Evolutionary conservation across 78 protist species (phyloP), one percentile per base, ranked within the genome.

Genomic region (Planoprotostelium fungivorum): DNA sequence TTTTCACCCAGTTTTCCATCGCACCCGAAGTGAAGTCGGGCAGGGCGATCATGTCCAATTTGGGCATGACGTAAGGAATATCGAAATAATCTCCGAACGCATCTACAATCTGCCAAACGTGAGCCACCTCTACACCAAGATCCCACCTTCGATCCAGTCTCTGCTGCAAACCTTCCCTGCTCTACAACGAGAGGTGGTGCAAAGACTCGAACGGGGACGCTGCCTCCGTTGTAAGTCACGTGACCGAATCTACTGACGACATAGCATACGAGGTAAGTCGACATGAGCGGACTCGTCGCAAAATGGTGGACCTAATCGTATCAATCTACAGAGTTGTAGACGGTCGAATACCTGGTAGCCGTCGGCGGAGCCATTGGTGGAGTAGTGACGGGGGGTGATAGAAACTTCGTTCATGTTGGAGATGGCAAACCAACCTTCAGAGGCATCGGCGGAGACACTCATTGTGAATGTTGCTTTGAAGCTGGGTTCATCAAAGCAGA

Each of bases 201-300:
- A 94, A 92, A 98, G 35, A 95, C 92, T 31, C 98, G 89, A 25
- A 97, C 86, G 23, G 34, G 31, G 10, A 92, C 90, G 0, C 84
- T 35, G 36, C 73, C 63, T 1, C 0, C 84, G 1, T 85, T 86
- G 0, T 84, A 83, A 9, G 9, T 10, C 5, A 86, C 88, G n/a
- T 29, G 29, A 5, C 96, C 98, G 36, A 91, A 94, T 86, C 96
- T 95, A 28, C 97, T 96, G 34, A 96, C 84, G 0, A 88, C 89
- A n/a, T 95, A 87, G 37, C 98, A 97, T 29, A 98, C 86, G 1
- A 98, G 94, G 84, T 98, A 98, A 36, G 98, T 96, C 1, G 98
- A 94, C 97, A 97, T 97, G 83, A 34, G n/a, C 10, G 98, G 98
- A 0, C 96, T 88, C 36, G 94, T 88, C 16, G 34, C 88, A 35